These are phyloP conservation scores for Mediolabrus comicus DNA, from an alignment of 108 stramenopile species.

Conservation along the genomic window DNA sequence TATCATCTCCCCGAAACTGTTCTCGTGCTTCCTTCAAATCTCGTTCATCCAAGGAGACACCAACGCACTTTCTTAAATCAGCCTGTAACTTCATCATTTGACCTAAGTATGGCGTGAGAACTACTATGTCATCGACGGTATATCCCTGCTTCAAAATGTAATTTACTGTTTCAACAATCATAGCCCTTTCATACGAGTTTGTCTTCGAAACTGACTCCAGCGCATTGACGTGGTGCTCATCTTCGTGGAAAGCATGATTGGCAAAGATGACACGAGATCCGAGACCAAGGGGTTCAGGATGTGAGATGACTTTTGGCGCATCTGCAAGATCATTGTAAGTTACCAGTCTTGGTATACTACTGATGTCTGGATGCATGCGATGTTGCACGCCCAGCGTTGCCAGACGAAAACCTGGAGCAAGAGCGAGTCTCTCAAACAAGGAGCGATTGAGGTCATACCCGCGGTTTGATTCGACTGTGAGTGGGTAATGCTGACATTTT, in stretches of 20 bases:
- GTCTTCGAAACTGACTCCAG: constrained; percentile 21
- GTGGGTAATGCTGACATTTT: constrained; percentile 54
- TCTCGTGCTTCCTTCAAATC: constrained; percentile 23
- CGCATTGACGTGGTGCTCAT: constrained; percentile 4
- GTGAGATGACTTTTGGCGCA: constrained; percentile 19
- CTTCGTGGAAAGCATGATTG: constrained; percentile 37
- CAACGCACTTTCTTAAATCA: constrained; percentile 12
- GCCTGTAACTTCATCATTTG: constrained; percentile 35
- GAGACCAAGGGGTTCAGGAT: constrained; percentile 1
- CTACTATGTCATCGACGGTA: constrained; percentile 25
- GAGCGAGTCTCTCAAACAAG: constrained; percentile 53
- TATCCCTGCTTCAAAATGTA: constrained; percentile 46
- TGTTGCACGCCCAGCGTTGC: constrained; percentile 37
- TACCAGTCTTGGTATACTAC: not conserved
- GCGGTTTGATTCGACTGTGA: constrained; percentile 40
- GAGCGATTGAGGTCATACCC: constrained; percentile 52
- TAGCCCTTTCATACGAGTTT: constrained; percentile 28
- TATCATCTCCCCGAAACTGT: constrained; percentile 17
- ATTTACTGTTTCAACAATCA: constrained; percentile 41
- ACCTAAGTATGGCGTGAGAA: constrained; percentile 51
- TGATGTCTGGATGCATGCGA: constrained; percentile 44
- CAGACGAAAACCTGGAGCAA: not conserved
- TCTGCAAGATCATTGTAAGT: constrained; percentile 9
- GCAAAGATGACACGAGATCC: constrained; percentile 24
- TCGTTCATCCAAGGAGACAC: constrained; percentile 29